Evolutionary conservation across 1,284 basidiomycete species (phyloP).

Genomic region (Tausonia pullulans): DNA sequence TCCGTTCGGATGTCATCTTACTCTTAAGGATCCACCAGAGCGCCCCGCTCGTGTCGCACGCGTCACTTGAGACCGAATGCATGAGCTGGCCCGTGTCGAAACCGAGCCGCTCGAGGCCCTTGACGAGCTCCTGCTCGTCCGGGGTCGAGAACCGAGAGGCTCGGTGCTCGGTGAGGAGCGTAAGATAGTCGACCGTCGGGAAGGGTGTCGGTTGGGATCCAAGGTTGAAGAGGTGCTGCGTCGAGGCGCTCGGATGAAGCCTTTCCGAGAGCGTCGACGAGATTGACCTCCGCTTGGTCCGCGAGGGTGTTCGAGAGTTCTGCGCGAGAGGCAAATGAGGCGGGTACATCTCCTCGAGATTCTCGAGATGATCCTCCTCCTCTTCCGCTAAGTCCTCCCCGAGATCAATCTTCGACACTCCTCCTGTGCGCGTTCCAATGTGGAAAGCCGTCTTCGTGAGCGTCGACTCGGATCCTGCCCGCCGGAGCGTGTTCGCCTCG

Average conservation of each 20-base stretch:
- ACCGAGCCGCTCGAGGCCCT: slow-evolving; percentile 61
- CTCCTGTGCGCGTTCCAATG: too few species aligned
- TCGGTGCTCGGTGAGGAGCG: slow-evolving; percentile 54
- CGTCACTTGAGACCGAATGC: slow-evolving; percentile 80
- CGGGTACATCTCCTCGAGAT: too few species aligned
- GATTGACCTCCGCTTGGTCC: slow-evolving; percentile 87
- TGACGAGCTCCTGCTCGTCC: slow-evolving; percentile 68
- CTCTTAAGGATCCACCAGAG: slow-evolving; percentile 93
- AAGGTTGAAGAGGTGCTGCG: slow-evolving; percentile 17
- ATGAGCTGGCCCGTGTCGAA: slow-evolving; percentile 90
- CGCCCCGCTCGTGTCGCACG: slow-evolving; percentile 83
- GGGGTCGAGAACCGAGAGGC: slow-evolving; percentile 76
- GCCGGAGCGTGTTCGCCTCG: background rate
- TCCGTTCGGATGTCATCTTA: slow-evolving; percentile 42
- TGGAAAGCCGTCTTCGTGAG: slow-evolving; percentile 26
- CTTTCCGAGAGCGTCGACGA: slow-evolving; percentile 55
- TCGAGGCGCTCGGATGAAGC: slow-evolving; percentile 27
- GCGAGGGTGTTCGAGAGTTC: slow-evolving; percentile 69
- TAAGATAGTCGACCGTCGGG: slow-evolving; percentile 48
- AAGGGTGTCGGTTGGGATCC: slow-evolving; percentile 17
- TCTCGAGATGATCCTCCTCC: slow-evolving; percentile 3
- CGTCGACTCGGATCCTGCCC: slow-evolving; percentile 32
- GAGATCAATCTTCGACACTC: background rate
- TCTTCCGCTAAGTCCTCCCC: slow-evolving; percentile 20
- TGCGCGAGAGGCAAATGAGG: slow-evolving; percentile 30